phyloP scores from a whole-genome alignment of 2,329 filamentous ascomycete genomes.

The Cucurbitaria berberidis region DNA sequence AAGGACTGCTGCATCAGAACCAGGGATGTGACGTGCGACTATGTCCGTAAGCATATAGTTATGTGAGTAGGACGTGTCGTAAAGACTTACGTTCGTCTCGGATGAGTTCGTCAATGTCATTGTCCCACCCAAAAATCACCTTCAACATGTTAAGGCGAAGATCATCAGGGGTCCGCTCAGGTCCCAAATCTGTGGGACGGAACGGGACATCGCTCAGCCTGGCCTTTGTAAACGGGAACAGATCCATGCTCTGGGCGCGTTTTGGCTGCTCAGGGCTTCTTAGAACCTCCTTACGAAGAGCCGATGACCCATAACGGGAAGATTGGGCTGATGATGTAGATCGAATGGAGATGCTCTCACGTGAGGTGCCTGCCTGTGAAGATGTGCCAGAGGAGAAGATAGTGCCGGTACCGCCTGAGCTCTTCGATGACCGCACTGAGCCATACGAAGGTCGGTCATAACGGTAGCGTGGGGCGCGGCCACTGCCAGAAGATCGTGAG shows the following conservation, averaged over 20 bases:
- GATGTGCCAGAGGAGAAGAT: conserved; percentile 72
- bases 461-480: conserved; percentile 52
- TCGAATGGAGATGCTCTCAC: conserved; percentile 64
- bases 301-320: conserved; percentile 63
- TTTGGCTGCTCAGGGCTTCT: conserved; percentile 74
- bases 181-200: conserved; percentile 66
- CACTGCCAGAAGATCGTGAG: conserved; percentile 61
- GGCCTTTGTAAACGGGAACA: conserved; percentile 85
- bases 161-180: conserved; percentile 66
- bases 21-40: conserved; percentile 72
- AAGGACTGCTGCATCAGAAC: conserved; percentile 79
- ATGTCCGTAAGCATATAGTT: conserved; percentile 18
- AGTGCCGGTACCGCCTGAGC: conserved; percentile 59
- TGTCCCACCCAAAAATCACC: conserved; percentile 94
- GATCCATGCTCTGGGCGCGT: conserved; percentile 66
- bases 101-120: conserved; percentile 79
- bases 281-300: conserved; percentile 79
- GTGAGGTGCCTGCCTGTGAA: conserved; percentile 47
- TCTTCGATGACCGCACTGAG: conserved; percentile 37
- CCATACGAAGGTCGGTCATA: conserved; percentile 52
- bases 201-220: conserved; percentile 84
- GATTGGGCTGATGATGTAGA: conserved; percentile 59
- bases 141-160: conserved; percentile 88
- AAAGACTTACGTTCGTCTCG: conserved; percentile 72
- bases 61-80: not conserved